Conservation (phyloP, 2,329 filamentous ascomycete genomes). For the Fusarium penzigii region DNA sequence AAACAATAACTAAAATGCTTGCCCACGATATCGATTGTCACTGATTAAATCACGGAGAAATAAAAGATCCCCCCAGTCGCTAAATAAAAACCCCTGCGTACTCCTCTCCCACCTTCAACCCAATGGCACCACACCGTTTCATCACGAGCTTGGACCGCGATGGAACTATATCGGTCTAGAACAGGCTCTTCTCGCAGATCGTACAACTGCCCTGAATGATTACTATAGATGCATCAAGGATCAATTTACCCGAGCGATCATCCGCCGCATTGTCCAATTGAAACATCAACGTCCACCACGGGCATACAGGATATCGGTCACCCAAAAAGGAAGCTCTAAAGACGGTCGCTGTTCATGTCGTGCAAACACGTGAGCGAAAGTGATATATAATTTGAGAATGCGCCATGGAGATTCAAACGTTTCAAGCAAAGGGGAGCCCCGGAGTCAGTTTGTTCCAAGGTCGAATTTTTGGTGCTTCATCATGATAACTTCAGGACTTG, state of each 20-base stretch:
- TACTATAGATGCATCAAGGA: not conserved
- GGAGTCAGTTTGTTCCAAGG: not conserved
- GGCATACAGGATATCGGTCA: not conserved
- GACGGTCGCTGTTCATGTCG: not conserved
- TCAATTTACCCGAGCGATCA: not conserved
- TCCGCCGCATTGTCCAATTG: not conserved
- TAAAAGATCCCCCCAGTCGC: slow-evolving; percentile 4
- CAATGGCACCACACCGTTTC: slow-evolving; percentile 19
- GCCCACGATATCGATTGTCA: no score
- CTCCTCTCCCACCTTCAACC: slow-evolving; percentile 15
- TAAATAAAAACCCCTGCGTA: slow-evolving; percentile 1
- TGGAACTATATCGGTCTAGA: not conserved
- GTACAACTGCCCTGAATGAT: no score
- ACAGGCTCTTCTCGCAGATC: not conserved
- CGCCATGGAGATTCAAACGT: not conserved
- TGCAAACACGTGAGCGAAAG: not conserved
- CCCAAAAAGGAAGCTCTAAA: not conserved
- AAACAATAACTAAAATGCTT: no score
- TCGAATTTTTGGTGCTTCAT: slow-evolving; percentile 10
- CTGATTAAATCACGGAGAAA: not conserved
- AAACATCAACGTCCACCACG: not conserved
- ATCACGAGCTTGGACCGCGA: slow-evolving; percentile 15
- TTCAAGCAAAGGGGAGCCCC: not conserved
- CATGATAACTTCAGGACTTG: slow-evolving; percentile 23
- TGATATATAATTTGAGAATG: not conserved